Evolutionary conservation across 768 basidiomycete genomes (phyloP).

Genomic region (Leucocoprinus leucothites): DNA sequence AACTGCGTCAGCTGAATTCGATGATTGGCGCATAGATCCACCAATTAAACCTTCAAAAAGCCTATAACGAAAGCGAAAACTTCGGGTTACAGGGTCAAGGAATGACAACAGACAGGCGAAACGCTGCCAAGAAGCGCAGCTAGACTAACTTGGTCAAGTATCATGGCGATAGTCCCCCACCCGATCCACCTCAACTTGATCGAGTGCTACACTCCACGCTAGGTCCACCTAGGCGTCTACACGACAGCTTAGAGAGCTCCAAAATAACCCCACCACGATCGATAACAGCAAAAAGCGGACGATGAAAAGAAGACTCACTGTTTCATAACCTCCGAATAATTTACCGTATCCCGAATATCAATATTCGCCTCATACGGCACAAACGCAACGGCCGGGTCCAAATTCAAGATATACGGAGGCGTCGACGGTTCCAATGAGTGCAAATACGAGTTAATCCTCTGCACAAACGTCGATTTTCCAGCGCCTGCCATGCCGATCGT

Average conservation of each 20-base stretch:
- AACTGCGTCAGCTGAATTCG: background rate
- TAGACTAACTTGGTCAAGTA: background rate
- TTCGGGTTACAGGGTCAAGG: background rate
- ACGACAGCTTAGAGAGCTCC: no score
- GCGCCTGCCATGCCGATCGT: conserved; percentile 97
- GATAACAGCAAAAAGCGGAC: conserved; percentile 13
- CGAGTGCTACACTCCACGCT: background rate
- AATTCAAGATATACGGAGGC: conserved; percentile 95
- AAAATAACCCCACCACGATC: no score
- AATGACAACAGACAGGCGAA: background rate
- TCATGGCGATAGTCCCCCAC: no score
- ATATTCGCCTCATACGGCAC: conserved; percentile 96
- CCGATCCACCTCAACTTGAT: background rate
- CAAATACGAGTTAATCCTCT: conserved; percentile 89
- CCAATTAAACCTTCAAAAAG: conserved; percentile 9
- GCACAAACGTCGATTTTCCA: conserved; percentile 97
- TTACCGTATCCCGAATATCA: conserved; percentile 95
- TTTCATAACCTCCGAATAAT: conserved; percentile 99
- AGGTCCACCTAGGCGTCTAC: background rate
- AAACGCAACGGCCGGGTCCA: conserved; percentile 93
- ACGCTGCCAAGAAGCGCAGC: background rate
- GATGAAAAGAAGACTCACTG: conserved; percentile 63
- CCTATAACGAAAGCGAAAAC: conserved; percentile 10
- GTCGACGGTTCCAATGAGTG: conserved; percentile 59
- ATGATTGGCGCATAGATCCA: conserved; percentile 1